These are phyloP conservation scores for Fusarium denticulatum DNA, from an alignment of 2,329 filamentous ascomycete genomes.

Conservation along the genomic window DNA sequence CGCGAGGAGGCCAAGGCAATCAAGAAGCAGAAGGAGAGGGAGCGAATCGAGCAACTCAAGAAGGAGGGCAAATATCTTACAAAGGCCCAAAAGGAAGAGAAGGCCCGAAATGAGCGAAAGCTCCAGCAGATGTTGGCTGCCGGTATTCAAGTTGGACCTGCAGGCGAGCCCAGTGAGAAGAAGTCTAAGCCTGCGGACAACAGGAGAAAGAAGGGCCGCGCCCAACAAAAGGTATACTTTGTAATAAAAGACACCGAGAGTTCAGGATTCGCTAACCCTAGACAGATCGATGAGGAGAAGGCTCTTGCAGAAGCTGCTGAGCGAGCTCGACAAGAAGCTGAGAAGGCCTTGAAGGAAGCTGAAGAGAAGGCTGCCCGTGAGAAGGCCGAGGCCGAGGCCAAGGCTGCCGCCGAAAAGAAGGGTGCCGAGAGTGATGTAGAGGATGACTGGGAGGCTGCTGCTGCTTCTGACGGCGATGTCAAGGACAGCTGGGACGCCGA, in stretches of 20 bases:
- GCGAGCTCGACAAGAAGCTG: conserved; percentile 73
- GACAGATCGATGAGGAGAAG: conserved; percentile 78
- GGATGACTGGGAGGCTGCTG: conserved; percentile 90
- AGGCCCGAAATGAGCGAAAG: conserved; percentile 80
- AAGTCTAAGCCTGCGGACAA: conserved; percentile 83
- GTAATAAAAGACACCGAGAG: neutral
- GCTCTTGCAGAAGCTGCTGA: conserved; percentile 82
- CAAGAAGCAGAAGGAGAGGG: conserved; percentile 88
- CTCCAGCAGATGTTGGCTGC: conserved; percentile 86
- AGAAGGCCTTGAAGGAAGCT: conserved; percentile 70
- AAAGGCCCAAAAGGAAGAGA: conserved; percentile 85
- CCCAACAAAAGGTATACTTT: conserved; percentile 61
- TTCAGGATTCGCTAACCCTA: conserved; percentile 14
- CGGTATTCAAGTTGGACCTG: conserved; percentile 76
- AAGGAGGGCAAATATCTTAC: conserved; percentile 88
- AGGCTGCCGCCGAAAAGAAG: conserved; percentile 64
- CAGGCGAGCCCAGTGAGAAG: conserved; percentile 65
- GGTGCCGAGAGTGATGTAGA: conserved; percentile 70
- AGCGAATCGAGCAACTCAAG: conserved; percentile 86
- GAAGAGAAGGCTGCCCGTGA: conserved; percentile 68
- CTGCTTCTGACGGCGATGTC: conserved; percentile 79
- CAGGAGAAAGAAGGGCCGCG: conserved; percentile 80
- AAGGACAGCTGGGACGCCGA: conserved; percentile 97
- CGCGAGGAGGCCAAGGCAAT: conserved; percentile 77
- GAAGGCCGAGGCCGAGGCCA: conserved; percentile 66